Conservation (phyloP, 495 filamentous ascomycete genomes). For the Rhizodiscina lignyota region DNA sequence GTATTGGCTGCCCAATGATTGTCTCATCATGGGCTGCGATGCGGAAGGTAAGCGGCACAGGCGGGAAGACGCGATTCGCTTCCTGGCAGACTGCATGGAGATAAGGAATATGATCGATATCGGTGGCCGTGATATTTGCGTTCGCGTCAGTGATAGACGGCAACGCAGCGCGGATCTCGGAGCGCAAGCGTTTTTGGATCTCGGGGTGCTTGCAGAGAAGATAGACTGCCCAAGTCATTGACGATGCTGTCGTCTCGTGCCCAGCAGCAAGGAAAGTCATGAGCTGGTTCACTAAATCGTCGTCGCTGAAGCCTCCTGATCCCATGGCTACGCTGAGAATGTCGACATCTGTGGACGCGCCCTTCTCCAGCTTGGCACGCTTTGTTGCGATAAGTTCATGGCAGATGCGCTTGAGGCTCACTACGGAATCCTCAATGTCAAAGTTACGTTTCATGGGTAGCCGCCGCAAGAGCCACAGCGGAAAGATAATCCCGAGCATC, state of each 20-base stretch:
- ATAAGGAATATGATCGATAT: constrained; percentile 39
- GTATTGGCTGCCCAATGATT: constrained; percentile 37
- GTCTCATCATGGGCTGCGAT: constrained; percentile 44
- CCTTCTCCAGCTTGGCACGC: constrained; percentile 40
- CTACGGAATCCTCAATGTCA: constrained; percentile 34
- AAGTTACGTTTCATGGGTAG: constrained; percentile 54
- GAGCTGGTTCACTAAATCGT: constrained; percentile 72
- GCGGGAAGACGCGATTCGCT: constrained; percentile 37
- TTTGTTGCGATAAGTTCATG: constrained; percentile 51
- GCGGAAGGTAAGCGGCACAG: constrained; percentile 47
- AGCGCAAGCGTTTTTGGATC: constrained; percentile 38
- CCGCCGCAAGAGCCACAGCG: constrained; percentile 27
- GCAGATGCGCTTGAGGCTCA: constrained; percentile 43
- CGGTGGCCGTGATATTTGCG: constrained; percentile 29
- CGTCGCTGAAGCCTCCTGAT: constrained; percentile 59
- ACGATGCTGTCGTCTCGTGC: constrained; percentile 58
- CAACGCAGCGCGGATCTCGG: constrained; percentile 44
- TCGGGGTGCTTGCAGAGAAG: constrained; percentile 39
- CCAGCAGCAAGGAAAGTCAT: constrained; percentile 93
- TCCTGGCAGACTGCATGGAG: constrained; percentile 48
- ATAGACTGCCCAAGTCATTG: constrained; percentile 44
- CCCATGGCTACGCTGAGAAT: constrained; percentile 73
- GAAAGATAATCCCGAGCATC: constrained; percentile 30
- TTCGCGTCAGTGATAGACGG: constrained; percentile 33
- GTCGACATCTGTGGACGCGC: constrained; percentile 37